A percentile compares a stretch with the other conserved stretches of the same genome.
Conservation (phyloP, 2,329 filamentous ascomycete species). For the Colletotrichum destructivum region DNA sequence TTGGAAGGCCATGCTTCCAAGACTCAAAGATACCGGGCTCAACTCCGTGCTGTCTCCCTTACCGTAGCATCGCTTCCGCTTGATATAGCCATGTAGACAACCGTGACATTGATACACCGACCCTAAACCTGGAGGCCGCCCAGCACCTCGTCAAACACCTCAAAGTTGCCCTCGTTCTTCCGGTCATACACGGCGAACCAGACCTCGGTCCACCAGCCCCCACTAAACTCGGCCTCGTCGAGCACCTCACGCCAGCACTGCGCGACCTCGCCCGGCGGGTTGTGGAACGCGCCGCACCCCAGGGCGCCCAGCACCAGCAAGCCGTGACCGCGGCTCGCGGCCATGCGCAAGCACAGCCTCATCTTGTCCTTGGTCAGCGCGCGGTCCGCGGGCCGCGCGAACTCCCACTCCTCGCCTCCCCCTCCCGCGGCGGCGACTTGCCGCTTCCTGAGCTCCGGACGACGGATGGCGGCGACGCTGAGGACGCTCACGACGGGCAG, state of each 20-base stretch:
- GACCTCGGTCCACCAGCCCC: constrained; percentile 75
- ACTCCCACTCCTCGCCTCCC: constrained; percentile 53
- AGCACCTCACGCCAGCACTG: constrained; percentile 75
- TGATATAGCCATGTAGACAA: too few relatives aligned
- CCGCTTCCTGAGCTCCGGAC: constrained; percentile 53
- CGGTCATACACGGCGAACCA: constrained; percentile 74
- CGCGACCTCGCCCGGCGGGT: constrained; percentile 75
- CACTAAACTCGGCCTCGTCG: constrained; percentile 71
- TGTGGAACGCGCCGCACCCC: constrained; percentile 77
- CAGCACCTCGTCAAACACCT: constrained; percentile 63
- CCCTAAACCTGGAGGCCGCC: constrained; percentile 52
- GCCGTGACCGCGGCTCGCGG: constrained; percentile 69
- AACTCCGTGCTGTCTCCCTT: too few relatives aligned
- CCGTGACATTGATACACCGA: too few relatives aligned
- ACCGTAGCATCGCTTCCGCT: constrained; percentile 37
- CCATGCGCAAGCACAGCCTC: constrained; percentile 71
- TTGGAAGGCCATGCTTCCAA: too few relatives aligned
- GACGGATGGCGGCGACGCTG: constrained; percentile 70
- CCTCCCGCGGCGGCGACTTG: constrained; percentile 39
- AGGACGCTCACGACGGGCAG: constrained; percentile 72
- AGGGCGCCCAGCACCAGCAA: constrained; percentile 77
- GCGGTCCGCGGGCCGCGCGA: constrained; percentile 60
- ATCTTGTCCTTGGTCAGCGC: constrained; percentile 75
- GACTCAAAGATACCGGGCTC: too few relatives aligned
- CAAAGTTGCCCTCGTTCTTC: constrained; percentile 64